Evolutionary conservation across 2,329 filamentous ascomycete species (phyloP).

Genomic region (Dryadomyces sulphureus): DNA sequence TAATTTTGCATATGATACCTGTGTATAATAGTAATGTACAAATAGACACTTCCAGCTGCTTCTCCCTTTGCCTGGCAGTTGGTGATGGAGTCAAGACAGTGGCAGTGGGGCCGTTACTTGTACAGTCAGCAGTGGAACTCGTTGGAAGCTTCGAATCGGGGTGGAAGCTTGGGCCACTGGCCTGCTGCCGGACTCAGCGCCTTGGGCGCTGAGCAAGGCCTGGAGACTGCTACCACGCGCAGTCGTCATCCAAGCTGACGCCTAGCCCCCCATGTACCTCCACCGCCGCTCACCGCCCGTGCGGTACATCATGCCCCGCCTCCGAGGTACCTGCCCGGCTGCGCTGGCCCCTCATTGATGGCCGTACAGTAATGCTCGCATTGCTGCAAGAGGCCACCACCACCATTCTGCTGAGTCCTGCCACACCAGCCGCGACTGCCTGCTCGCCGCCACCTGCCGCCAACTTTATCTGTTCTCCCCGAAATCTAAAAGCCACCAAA

Average conservation of each 20-base stretch:
- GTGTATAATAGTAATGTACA: background rate
- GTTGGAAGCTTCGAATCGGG: constrained; percentile 13
- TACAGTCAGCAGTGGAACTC: constrained; percentile 13
- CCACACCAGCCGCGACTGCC: background rate
- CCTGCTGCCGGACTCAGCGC: too few relatives aligned
- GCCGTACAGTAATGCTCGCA: too few relatives aligned
- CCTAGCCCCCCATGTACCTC: constrained; percentile 11
- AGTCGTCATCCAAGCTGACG: constrained; percentile 19
- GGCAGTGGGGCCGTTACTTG: background rate
- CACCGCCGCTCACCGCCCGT: background rate
- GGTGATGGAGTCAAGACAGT: too few relatives aligned
- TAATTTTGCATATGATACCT: constrained; percentile 2
- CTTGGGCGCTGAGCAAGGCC: too few relatives aligned
- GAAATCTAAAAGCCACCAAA: background rate
- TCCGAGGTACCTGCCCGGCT: too few relatives aligned
- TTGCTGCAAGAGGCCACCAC: too few relatives aligned
- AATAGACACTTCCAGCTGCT: background rate
- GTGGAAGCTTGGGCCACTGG: constrained; percentile 12
- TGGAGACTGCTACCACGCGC: too few relatives aligned
- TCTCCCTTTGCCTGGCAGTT: background rate
- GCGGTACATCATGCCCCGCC: constrained; percentile 2
- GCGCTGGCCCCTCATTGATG: too few relatives aligned
- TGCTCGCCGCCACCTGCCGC: background rate
- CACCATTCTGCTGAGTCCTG: background rate
- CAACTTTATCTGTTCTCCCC: constrained; percentile 2